Base-by-base conservation (phyloP, 2,329 filamentous ascomycete genomes). In the Calonectria henricotiae region DNA sequence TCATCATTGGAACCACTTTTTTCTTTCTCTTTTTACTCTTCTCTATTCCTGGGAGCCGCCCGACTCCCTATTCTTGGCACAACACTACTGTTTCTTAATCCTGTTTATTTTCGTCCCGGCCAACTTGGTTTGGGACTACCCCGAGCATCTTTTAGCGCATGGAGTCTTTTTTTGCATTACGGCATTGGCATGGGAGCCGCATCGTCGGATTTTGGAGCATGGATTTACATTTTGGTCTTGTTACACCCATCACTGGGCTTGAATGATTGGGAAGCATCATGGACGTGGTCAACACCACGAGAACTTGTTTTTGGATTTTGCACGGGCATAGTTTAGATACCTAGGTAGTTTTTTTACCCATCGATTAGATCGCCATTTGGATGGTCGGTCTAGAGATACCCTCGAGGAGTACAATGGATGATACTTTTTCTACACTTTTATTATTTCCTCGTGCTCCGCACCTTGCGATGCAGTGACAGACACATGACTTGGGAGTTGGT, bases 261-360 rank as follows among this genome's bases (percentile, higher is more conserved):
- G 60, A 55, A 61, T 43, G 41, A 32, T 27, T 32, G 67, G 67
- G 61, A 51, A 49, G 23, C 62, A 69, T 32, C 20, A 30, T 37
- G 51, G 51, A 55, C 51, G 51, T 55, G 51, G 51, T 55, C 32
- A 55, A 47, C 55, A 41, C 60, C 35, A 44, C 51, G 39, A 60
- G 32, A 64, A 41, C 32, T 51, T 65, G 61, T 37, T 41, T 65
- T 68, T 66, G 61, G 61, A 47, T 30, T 43, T 25, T 46, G 32
- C 25, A 55, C 30, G 47, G 65, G 60, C 65, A 65, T 69, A 69
- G 67, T 61, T 62, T 69, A 69, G 62, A 69, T 69, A 69, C 67
- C 67, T 69, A 69, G 62, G 54, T 69, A 69, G 67, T 69, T 69
- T 61, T 49, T 69, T 55, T 65, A 32, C 44, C 54, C 41, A 23